These are phyloP conservation scores for Sugiyamaella japonica DNA, from an alignment of 1,139 yeast species.

Conservation along the genomic window DNA sequence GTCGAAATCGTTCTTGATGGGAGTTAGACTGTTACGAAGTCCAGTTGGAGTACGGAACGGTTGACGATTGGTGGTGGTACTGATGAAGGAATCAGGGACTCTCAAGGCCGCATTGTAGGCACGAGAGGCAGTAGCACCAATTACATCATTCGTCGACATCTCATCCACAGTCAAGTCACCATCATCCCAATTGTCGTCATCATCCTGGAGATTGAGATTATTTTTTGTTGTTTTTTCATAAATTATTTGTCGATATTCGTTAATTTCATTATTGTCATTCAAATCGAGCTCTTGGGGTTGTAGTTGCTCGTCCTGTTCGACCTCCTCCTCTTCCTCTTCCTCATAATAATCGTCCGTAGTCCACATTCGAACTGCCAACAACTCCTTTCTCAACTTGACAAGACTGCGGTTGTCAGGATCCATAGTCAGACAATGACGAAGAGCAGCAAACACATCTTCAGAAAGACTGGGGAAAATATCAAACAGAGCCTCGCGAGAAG, in stretches of 20 bases:
- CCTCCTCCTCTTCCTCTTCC: conserved; percentile 37
- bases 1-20: conserved; percentile 21
- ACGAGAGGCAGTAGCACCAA: too few species aligned
- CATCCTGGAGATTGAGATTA: background rate
- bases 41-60: conserved; percentile 46
- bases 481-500: conserved; percentile 83
- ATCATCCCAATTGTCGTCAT: background rate
- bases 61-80: conserved; percentile 41
- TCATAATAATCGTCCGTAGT: conserved; percentile 69
- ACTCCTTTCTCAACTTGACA: conserved; percentile 56
- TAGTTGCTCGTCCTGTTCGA: too few species aligned
- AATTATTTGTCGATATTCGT: conserved; percentile 4
- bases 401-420: conserved; percentile 87
- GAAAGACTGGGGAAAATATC: conserved; percentile 92
- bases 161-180: background rate
- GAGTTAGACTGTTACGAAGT: background rate
- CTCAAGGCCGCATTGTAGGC: conserved; percentile 13
- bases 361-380: conserved; percentile 61
- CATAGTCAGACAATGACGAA: conserved; percentile 73
- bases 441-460: conserved; percentile 77
- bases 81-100: conserved; percentile 24
- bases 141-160: too few species aligned
- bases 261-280: conserved; percentile 10
- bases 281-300: conserved; percentile 27
- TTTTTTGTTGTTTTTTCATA: conserved; percentile 9